Base-by-base conservation (phyloP, 192 early-diverging fungal genomes). In the Coemansia sp. region DNA sequence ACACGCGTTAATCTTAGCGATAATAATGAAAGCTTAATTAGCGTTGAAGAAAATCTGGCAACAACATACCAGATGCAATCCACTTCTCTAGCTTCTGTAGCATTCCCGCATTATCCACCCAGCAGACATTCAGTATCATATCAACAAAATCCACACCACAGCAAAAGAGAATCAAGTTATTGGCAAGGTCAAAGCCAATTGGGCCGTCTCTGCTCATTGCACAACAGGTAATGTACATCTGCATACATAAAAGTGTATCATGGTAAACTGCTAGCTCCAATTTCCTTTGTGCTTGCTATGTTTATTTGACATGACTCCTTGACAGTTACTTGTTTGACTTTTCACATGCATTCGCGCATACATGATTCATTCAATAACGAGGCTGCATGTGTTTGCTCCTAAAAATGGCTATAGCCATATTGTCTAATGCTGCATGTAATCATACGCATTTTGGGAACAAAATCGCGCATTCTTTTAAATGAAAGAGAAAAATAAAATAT, bases 1-100 rank as follows among this genome's bases (percentile, higher is more conserved):
- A 77, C 74, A 11, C 70, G 43, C n/a, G 66, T 77, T 57, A 69
- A 77, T 13, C 59, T 77, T n/a, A 55, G 54, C 21, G 41, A 6
- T 19, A 43, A 40, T 7, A 54, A 63, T 32, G 32, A 52, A 19
- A 63, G 36, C 21, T 11, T 19, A 26, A 13, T 32, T 11, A 41
- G 39, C 39, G 11, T 37, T 40, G 57, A 59, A 41, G 16, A 59
- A 59, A 37, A 8, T 8, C 39, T 37, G 40, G 37, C 16, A 12
- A 2, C 8, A 37, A 59, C 7, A 15, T 26, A 22, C 26, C 12
- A 18, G n/a, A 6, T 37, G 57, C 36, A 59, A 41, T 0, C 37
- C n/a, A 8, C 36, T n/a, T 7, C 57, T 37, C 57, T 22, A 8
- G 13, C 8, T n/a, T 52, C 51, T 22, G 8, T 56, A 26, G 7